Conservation (phyloP, 1,284 basidiomycete species). For the Cutaneotrichosporon cavernicola region DNA sequence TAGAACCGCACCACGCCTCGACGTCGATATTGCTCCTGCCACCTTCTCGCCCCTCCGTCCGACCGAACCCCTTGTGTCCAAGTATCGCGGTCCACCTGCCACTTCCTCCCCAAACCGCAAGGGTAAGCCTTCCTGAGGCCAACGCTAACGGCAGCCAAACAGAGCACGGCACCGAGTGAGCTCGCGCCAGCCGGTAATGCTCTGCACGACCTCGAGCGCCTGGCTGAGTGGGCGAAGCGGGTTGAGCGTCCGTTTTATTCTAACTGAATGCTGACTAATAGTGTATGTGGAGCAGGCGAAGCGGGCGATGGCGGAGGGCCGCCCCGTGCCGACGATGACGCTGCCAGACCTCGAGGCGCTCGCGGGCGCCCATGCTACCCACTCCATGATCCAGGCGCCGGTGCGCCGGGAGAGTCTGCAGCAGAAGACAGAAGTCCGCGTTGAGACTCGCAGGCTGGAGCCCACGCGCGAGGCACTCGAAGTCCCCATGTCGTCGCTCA, state of each 20-base stretch:
- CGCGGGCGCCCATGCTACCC: constrained; percentile 30
- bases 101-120: constrained; percentile 9
- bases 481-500: not conserved
- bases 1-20: constrained; percentile 16
- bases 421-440: not conserved
- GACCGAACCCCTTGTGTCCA: constrained; percentile 2
- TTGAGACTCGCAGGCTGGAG: constrained; percentile 3
- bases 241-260: constrained; percentile 40
- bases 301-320: constrained; percentile 44
- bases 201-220: constrained; percentile 43
- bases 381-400: constrained; percentile 23
- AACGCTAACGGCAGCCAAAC: constrained; percentile 17
- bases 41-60: constrained; percentile 1
- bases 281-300: constrained; percentile 50
- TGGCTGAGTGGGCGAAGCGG: constrained; percentile 48
- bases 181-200: constrained; percentile 33
- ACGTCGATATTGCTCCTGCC: constrained; percentile 15
- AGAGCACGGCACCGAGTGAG: constrained; percentile 22
- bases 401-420: constrained; percentile 16
- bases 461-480: not conserved
- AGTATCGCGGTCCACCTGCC: not conserved
- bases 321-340: constrained; percentile 38
- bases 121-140: not conserved
- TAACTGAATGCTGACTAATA: constrained; percentile 12
- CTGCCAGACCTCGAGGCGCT: constrained; percentile 40